phyloP scores from a whole-genome alignment of 2,329 filamentous ascomycete species.

The Apiospora hydei region DNA sequence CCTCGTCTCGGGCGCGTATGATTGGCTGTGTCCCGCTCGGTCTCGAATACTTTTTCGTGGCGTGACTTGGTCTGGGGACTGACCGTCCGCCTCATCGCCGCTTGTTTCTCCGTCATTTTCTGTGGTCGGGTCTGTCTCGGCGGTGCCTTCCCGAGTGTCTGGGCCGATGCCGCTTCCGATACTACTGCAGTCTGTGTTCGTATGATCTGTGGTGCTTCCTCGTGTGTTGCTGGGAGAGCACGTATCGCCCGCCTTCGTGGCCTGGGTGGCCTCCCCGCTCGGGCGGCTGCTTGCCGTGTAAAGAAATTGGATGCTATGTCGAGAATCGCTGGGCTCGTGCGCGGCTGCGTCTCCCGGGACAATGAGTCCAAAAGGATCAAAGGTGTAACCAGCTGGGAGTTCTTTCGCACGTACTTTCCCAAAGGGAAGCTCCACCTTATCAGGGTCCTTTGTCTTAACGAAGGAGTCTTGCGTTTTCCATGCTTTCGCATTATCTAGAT shows the following conservation, averaged over 20 bases:
- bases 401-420: neutral
- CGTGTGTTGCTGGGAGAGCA: neutral
- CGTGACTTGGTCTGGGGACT: neutral
- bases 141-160: slow-evolving; percentile 7
- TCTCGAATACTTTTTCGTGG: neutral
- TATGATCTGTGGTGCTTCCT: slow-evolving; percentile 8
- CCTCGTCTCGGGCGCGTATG: neutral
- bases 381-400: slow-evolving; percentile 20
- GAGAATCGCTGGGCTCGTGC: slow-evolving; percentile 2
- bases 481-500: slow-evolving; percentile 19
- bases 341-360: slow-evolving; percentile 13
- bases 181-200: slow-evolving; percentile 9
- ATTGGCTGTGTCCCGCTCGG: neutral
- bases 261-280: neutral
- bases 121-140: slow-evolving; percentile 13
- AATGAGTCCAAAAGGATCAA: slow-evolving; percentile 13
- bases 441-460: slow-evolving; percentile 15
- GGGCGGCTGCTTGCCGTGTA: neutral
- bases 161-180: slow-evolving; percentile 17
- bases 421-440: slow-evolving; percentile 11
- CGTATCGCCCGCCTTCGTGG: slow-evolving; percentile 9
- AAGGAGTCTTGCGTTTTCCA: slow-evolving; percentile 16
- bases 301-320: slow-evolving; percentile 12
- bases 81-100: slow-evolving; percentile 12
- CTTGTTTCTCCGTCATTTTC: slow-evolving; percentile 8